These are phyloP conservation scores for Penicillium hordei DNA, from an alignment of 2,329 filamentous ascomycete genomes.

Conservation along the genomic window DNA sequence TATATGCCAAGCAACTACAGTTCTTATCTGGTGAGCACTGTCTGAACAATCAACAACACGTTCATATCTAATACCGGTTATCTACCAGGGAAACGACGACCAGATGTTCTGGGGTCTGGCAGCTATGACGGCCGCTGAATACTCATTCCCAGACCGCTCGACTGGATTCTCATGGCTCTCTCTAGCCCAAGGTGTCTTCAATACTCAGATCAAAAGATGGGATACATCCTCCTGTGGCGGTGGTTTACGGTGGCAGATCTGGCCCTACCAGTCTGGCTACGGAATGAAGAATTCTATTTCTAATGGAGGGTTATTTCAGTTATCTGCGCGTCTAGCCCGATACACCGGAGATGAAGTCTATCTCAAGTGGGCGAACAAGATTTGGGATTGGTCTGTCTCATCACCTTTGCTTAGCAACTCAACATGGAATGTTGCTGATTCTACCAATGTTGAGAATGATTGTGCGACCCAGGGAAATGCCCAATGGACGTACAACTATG, in stretches of 20 bases:
- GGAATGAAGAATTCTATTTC: conserved; percentile 15
- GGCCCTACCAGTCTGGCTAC: conserved; percentile 11
- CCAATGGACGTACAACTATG: conserved; percentile 68
- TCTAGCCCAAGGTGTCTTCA: conserved; percentile 15
- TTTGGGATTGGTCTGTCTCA: conserved; percentile 16
- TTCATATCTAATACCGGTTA: not conserved
- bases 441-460: conserved; percentile 40
- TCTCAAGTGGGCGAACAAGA: conserved; percentile 17
- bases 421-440: conserved; percentile 16
- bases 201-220: conserved; percentile 13
- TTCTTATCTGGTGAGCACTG: conserved; percentile 10
- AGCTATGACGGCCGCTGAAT: conserved; percentile 15
- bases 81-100: conserved; percentile 15
- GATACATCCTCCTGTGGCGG: conserved; percentile 13
- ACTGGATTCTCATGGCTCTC: conserved; percentile 10
- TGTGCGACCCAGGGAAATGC: conserved; percentile 61
- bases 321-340: conserved; percentile 14
- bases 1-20: conserved; percentile 17
- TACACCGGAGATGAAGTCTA: conserved; percentile 14
- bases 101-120: conserved; percentile 19
- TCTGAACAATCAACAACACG: too few species aligned
- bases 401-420: conserved; percentile 12
- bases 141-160: conserved; percentile 1
- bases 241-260: conserved; percentile 18
- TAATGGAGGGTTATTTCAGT: conserved; percentile 15